Evolutionary conservation across 306 rosid species (phyloP).

Genomic region (Castanopsis chinensis): DNA sequence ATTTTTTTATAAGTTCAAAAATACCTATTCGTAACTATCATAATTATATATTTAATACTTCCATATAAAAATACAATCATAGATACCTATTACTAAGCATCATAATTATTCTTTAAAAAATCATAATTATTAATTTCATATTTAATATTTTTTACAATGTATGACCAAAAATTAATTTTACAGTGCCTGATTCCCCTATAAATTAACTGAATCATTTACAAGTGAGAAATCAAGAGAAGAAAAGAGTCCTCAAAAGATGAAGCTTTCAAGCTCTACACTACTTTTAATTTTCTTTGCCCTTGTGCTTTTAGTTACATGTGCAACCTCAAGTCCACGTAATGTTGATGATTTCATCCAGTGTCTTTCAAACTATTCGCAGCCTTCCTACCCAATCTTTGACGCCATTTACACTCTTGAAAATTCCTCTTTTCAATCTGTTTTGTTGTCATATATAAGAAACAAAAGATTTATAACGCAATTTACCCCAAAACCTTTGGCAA

Average conservation of each 20-base stretch:
- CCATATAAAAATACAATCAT: too few species aligned
- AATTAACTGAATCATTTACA: too few species aligned
- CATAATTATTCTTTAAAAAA: too few species aligned
- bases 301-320: background rate
- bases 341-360: constrained; percentile 4
- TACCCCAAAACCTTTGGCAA: constrained; percentile 31
- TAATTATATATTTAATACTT: too few species aligned
- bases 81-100: too few species aligned
- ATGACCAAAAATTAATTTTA: too few species aligned
- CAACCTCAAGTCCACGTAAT: background rate
- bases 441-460: constrained; percentile 23
- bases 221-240: background rate
- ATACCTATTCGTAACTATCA: too few species aligned
- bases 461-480: constrained; percentile 6
- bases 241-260: background rate
- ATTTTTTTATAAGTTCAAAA: too few species aligned
- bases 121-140: too few species aligned
- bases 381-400: constrained; percentile 5
- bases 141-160: too few species aligned
- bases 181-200: too few species aligned
- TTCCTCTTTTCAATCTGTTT: constrained; percentile 10
- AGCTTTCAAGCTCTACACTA: background rate
- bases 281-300: background rate
- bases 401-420: constrained; percentile 21
- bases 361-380: background rate